These are phyloP conservation scores for Exophiala xenobiotica DNA, from an alignment of 2,329 filamentous ascomycete species.

Conservation along the genomic window DNA sequence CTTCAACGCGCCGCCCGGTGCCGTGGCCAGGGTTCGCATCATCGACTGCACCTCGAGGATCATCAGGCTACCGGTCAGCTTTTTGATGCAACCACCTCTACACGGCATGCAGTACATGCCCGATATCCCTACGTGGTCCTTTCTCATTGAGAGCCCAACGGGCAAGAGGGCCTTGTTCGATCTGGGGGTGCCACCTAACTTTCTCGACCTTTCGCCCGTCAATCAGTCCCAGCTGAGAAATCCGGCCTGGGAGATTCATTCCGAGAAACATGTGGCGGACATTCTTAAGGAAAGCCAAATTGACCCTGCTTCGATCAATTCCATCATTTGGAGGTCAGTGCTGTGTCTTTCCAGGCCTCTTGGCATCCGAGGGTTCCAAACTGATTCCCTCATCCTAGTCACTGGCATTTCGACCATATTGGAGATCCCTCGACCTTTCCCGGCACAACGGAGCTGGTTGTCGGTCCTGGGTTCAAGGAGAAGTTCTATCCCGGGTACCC, in stretches of 20 bases:
- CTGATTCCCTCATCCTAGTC: conserved; percentile 17
- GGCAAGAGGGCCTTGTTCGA: conserved; percentile 31
- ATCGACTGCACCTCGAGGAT: neutral
- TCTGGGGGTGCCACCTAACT: conserved; percentile 35
- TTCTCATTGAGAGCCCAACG: conserved; percentile 8
- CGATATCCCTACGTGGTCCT: conserved; percentile 11
- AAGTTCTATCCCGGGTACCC: conserved; percentile 51
- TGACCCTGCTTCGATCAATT: neutral
- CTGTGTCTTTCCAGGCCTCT: neutral
- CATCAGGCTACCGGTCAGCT: neutral
- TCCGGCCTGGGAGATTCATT: neutral
- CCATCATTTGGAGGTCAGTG: neutral
- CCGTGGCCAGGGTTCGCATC: neutral
- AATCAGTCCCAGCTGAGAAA: neutral
- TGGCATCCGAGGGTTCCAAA: neutral
- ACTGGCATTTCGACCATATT: conserved; percentile 44
- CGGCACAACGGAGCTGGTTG: conserved; percentile 46
- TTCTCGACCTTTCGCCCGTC: conserved; percentile 16
- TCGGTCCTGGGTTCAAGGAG: conserved; percentile 54
- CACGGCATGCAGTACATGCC: conserved; percentile 8
- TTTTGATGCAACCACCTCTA: conserved; percentile 8
- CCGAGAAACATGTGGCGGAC: neutral
- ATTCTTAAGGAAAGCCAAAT: neutral
- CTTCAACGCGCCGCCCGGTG: too few species aligned
- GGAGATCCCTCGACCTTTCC: conserved; percentile 53